These are phyloP conservation scores for Cantharellus cinnabarinus DNA, from an alignment of 768 basidiomycete genomes.

Conservation along the genomic window DNA sequence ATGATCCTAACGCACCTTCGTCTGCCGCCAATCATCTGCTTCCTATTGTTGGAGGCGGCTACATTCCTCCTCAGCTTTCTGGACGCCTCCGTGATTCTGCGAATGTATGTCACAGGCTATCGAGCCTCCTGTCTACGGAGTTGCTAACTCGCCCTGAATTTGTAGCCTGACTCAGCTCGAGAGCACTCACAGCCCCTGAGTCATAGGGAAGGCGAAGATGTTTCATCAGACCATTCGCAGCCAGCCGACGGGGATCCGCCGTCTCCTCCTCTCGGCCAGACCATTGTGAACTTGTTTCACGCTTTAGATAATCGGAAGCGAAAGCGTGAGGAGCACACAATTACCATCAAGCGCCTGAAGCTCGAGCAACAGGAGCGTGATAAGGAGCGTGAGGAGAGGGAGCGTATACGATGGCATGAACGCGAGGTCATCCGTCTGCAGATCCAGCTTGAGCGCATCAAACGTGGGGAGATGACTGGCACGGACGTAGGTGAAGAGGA, in stretches of 20 bases:
- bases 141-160: neutral
- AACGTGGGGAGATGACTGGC: neutral
- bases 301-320: neutral
- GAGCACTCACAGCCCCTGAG: neutral
- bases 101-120: neutral
- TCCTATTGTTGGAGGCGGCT: neutral
- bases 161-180: neutral
- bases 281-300: conserved; percentile 1
- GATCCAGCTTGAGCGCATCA: conserved; percentile 5
- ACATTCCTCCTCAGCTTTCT: neutral
- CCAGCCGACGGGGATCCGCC: neutral
- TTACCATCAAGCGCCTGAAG: neutral
- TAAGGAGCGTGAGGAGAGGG: conserved; percentile 8
- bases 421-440: conserved; percentile 8
- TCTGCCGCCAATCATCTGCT: neutral
- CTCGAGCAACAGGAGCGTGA: conserved; percentile 5
- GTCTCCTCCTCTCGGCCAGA: conserved; percentile 3
- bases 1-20: neutral
- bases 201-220: neutral
- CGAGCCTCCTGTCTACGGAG: neutral
- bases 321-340: conserved; percentile 3
- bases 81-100: neutral
- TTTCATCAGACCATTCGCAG: neutral
- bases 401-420: conserved; percentile 7
- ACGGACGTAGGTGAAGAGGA: neutral